phyloP scores from a whole-genome alignment of 1,284 basidiomycete species.

The Inonotus obliquus region DNA sequence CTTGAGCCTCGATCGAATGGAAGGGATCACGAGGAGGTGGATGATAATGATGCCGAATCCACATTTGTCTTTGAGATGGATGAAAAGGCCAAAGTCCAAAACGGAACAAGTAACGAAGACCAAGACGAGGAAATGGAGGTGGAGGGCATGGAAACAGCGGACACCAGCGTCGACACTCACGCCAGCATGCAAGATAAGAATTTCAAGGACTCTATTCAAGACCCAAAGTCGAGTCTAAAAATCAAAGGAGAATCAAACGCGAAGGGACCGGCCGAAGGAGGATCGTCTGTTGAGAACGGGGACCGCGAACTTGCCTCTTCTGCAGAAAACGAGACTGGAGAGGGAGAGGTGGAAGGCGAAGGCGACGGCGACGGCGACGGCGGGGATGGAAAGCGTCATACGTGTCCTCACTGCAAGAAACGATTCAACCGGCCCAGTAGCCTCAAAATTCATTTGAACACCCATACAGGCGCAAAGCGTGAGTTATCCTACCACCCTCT shows the following conservation, averaged over 20 bases:
- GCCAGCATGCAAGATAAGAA: background rate
- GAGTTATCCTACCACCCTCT: slow-evolving; percentile 28
- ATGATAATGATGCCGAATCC: background rate
- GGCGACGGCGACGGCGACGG: slow-evolving; percentile 10
- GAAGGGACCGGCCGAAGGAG: background rate
- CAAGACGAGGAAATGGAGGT: background rate
- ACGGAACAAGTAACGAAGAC: background rate
- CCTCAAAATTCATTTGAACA: slow-evolving; percentile 70
- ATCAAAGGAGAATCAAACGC: background rate
- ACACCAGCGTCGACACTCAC: slow-evolving; percentile 7
- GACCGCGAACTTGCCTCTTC: background rate
- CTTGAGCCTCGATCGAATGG: background rate
- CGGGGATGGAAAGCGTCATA: slow-evolving; percentile 45
- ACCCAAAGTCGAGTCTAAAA: background rate
- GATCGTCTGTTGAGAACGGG: background rate
- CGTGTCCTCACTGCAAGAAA: slow-evolving; percentile 62
- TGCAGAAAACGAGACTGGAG: background rate
- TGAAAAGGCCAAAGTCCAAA: background rate
- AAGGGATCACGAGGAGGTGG: background rate
- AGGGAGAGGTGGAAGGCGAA: background rate
- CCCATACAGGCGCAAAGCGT: slow-evolving; percentile 75
- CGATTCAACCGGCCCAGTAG: slow-evolving; percentile 76
- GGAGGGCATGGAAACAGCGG: slow-evolving; percentile 2
- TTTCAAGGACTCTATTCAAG: background rate
- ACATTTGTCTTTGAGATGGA: background rate